Base-by-base conservation (phyloP, 176 grass and related monocot genomes). In the Musa troglodytarum region DNA sequence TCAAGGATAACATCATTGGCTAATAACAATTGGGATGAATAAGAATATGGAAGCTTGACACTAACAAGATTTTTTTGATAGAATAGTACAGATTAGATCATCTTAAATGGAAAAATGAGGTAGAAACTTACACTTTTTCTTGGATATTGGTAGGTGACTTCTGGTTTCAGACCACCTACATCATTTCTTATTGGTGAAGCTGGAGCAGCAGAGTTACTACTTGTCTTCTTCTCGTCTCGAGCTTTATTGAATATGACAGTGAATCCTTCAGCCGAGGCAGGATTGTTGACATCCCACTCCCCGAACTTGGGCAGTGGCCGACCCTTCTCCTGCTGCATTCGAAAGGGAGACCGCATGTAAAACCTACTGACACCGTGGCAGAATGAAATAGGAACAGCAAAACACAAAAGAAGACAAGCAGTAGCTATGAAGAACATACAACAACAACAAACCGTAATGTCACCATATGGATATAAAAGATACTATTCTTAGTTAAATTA, bases 211-310 rank as follows among this genome's bases (percentile, higher is more conserved):
- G 34, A 43, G 13, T 4, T 43, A 43, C 57, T 17, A 17, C 17
- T 62, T 17, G 57, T 62, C 57, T 96, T 96, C n/a, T 96, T 96
- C 80, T 96, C 92, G 69, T 96, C 88, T 69, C 92, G 91, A 53
- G 92, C 92, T 80, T 96, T 96, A 88, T 96, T 96, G 76, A 96
- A 96, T 71, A 96, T 96, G 20, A 96, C 83, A 26, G 88, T 96
- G 59, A 96, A 96, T 54, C 88, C 92, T 15, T 96, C 88, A n/a
- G 92, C 92, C 4, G 92, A 96, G 29, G 92, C 92, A 63, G 92
- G 92, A 49, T 96, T 84, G 1, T 96, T 96, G 50, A 92, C 92
- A 65, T 96, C 92, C 92, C 92, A 96, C 76, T 96, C 92, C 24
- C 89, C 92, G 74, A 96, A 96, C 79, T 96, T 96, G 34, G 92